A percentile compares a stretch with the other conserved stretches of the same genome.
phyloP scores from a whole-genome alignment of 495 filamentous ascomycete genomes.

The Podospora pseudocomata region DNA sequence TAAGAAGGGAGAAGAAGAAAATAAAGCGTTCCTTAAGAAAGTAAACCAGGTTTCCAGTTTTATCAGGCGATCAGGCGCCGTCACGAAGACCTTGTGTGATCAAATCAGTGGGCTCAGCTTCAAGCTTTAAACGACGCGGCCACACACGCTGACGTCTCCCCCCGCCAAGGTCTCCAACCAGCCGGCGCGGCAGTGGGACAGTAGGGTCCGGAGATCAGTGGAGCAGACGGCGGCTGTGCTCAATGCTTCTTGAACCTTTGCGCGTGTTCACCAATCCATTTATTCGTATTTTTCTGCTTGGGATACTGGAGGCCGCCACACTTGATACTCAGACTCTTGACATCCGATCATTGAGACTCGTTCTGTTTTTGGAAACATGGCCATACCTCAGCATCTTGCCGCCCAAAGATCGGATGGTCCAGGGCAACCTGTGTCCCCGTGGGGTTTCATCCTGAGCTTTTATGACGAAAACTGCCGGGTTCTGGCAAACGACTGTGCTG shows the following conservation, averaged over 20 bases:
- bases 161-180: constrained; percentile 6
- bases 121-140: constrained; percentile 3
- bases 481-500: background rate
- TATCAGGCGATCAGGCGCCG: background rate
- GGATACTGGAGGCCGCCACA: background rate
- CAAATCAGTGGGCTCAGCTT: background rate
- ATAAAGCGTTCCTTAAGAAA: background rate
- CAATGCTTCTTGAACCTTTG: background rate
- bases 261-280: background rate
- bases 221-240: constrained; percentile 16
- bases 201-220: constrained; percentile 17
- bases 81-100: background rate
- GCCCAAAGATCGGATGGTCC: background rate
- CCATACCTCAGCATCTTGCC: background rate
- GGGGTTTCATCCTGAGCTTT: constrained; percentile 8
- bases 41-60: background rate
- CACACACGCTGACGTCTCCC: constrained; percentile 17
- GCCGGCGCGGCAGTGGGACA: constrained; percentile 1
- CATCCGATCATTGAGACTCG: background rate
- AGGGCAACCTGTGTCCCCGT: background rate
- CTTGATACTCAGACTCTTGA: too few species aligned
- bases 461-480: constrained; percentile 9
- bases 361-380: constrained; percentile 18
- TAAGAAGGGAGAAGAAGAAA: background rate
- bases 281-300: background rate